These are phyloP conservation scores for Globisporangium abappressorium DNA, from an alignment of 352 stramenopile genomes.

Conservation along the genomic window DNA sequence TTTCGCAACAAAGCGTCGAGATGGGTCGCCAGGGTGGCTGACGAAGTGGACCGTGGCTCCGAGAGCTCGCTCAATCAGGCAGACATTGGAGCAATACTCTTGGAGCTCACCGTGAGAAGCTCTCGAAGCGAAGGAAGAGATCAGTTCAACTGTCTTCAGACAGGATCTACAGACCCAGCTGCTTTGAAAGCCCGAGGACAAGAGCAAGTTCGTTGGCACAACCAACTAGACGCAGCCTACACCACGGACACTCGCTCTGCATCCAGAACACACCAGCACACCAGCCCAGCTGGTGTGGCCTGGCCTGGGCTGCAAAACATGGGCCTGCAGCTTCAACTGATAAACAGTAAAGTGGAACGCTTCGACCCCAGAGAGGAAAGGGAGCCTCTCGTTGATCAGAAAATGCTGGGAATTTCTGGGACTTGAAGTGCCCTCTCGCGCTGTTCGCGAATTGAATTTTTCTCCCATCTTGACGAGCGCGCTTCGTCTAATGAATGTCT, in stretches of 20 bases:
- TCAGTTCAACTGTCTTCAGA: background rate
- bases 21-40: background rate
- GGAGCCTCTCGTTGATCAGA: background rate
- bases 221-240: background rate
- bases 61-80: background rate
- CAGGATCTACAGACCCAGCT: background rate
- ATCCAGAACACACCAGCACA: background rate
- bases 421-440: background rate
- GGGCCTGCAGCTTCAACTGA: background rate
- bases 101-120: background rate
- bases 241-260: background rate
- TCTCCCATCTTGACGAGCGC: background rate
- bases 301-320: no score
- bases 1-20: background rate
- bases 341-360: background rate
- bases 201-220: background rate
- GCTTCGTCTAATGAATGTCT: background rate
- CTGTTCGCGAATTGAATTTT: background rate
- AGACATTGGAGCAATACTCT: background rate
- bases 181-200: background rate
- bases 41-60: background rate
- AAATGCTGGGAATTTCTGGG: background rate
- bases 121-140: background rate
- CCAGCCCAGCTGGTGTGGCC: no score
- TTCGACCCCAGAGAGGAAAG: background rate